Percentiles rank a stretch among this genome's conserved stretches.
Evolutionary conservation across 768 basidiomycete genomes (phyloP).

Genomic region (Naganishia vaughanmartiniae): DNA sequence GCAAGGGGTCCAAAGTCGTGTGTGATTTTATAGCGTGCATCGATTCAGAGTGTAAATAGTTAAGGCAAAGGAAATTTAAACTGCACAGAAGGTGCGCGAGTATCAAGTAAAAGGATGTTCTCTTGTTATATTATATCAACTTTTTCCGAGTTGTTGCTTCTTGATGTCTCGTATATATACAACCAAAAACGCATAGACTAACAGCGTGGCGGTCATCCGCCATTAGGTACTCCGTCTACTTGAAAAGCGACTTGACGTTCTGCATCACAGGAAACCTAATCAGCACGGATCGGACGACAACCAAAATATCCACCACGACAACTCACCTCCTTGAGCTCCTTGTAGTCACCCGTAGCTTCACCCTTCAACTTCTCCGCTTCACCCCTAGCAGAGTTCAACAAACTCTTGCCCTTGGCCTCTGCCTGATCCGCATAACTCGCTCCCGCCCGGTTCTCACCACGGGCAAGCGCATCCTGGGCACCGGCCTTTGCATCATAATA

Average conservation of each 20-base stretch:
- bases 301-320: neutral
- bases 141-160: neutral
- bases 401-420: conserved; percentile 27
- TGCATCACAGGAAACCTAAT: neutral
- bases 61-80: too few species aligned
- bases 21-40: neutral
- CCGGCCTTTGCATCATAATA: conserved; percentile 27
- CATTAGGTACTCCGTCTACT: conserved; percentile 3
- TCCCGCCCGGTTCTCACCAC: conserved; percentile 3
- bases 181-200: neutral
- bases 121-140: neutral
- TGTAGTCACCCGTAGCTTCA: conserved; percentile 14
- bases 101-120: too few species aligned
- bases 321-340: conserved; percentile 33
- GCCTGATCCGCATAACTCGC: conserved; percentile 9
- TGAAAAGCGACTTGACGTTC: conserved; percentile 34
- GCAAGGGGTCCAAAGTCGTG: neutral
- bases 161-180: conserved; percentile 21
- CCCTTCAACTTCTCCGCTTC: conserved; percentile 28
- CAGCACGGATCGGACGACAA: neutral
- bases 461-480: conserved; percentile 25
- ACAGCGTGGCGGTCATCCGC: neutral
- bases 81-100: too few species aligned
- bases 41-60: neutral
- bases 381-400: conserved; percentile 8